Evolutionary conservation across 2,329 filamentous ascomycete species (phyloP).

Genomic region (Phialemoniopsis sp.): DNA sequence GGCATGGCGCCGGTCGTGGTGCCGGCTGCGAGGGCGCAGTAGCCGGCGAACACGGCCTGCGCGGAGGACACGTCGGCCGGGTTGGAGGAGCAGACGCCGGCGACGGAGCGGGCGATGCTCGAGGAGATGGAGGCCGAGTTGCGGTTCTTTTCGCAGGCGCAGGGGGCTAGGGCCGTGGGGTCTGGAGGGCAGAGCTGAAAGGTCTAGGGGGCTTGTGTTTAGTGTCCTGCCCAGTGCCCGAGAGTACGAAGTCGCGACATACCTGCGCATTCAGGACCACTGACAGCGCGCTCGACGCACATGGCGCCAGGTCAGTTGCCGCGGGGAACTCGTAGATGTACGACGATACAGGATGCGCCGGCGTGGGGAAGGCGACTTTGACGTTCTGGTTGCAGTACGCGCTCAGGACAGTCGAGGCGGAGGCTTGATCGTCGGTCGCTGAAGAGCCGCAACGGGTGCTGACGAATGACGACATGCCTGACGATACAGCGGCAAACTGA

Average conservation of each 20-base stretch:
- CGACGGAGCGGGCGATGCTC: slow-evolving; percentile 35
- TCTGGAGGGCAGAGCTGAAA: slow-evolving; percentile 18
- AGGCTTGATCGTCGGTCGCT: slow-evolving; percentile 43
- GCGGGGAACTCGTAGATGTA: slow-evolving; percentile 47
- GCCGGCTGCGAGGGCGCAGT: slow-evolving; percentile 45
- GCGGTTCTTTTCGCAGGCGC: slow-evolving; percentile 46
- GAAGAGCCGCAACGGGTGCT: slow-evolving; percentile 37
- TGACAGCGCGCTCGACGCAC: slow-evolving; percentile 31
- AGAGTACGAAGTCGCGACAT: no score
- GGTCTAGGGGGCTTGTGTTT: slow-evolving; percentile 8
- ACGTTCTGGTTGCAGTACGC: slow-evolving; percentile 44
- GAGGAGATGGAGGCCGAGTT: slow-evolving; percentile 39
- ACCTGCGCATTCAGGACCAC: no score
- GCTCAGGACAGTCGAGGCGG: slow-evolving; percentile 37
- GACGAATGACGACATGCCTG: slow-evolving; percentile 32
- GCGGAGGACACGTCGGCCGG: slow-evolving; percentile 43
- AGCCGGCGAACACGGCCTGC: slow-evolving; percentile 44
- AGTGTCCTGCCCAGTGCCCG: no score
- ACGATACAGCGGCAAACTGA: slow-evolving; percentile 30
- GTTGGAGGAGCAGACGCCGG: slow-evolving; percentile 39
- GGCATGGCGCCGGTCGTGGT: slow-evolving; percentile 43
- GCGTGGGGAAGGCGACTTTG: slow-evolving; percentile 34
- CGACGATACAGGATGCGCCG: slow-evolving; percentile 34
- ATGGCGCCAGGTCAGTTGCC: slow-evolving; percentile 35
- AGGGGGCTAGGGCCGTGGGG: slow-evolving; percentile 34